Evolutionary conservation across 148 eudicot species (phyloP).

Genomic region (Amaranthus hypochondriacus): DNA sequence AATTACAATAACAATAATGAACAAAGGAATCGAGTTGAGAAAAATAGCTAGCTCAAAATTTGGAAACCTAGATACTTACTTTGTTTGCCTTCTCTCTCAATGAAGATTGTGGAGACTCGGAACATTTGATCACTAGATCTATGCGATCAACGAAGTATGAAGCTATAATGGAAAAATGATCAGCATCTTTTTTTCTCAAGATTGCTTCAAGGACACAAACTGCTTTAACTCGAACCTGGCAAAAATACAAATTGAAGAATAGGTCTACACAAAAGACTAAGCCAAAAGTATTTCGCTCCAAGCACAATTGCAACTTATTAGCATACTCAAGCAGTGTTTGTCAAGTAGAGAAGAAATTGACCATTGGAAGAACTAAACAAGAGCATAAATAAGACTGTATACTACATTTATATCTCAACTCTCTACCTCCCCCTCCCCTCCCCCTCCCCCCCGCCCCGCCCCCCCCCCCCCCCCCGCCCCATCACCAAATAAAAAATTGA

Average conservation of each 20-base stretch:
- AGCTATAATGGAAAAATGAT: constrained; percentile 44
- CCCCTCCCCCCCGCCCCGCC: too few species aligned
- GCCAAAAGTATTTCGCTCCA: not conserved
- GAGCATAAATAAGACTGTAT: not conserved
- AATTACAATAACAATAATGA: too few species aligned
- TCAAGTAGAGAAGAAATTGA: not conserved
- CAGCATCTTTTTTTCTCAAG: constrained; percentile 71
- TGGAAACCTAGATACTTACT: constrained; percentile 36
- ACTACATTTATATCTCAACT: not conserved
- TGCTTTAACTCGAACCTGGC: constrained; percentile 88
- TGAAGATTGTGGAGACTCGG: constrained; percentile 96
- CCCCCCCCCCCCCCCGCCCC: not conserved
- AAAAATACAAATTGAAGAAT: constrained; percentile 15
- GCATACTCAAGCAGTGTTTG: not conserved
- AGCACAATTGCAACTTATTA: not conserved
- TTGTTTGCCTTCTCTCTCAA: constrained; percentile 79
- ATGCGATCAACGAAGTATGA: constrained; percentile 68
- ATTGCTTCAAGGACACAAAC: constrained; percentile 92
- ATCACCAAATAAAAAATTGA: not conserved
- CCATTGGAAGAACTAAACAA: not conserved
- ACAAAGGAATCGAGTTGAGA: not conserved
- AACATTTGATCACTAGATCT: constrained; percentile 59
- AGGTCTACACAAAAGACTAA: constrained; percentile 9
- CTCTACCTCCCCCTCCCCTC: too few species aligned
- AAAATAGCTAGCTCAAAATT: not conserved